Conservation (phyloP, 1,284 basidiomycete genomes). For the Stereum hirsutum region DNA sequence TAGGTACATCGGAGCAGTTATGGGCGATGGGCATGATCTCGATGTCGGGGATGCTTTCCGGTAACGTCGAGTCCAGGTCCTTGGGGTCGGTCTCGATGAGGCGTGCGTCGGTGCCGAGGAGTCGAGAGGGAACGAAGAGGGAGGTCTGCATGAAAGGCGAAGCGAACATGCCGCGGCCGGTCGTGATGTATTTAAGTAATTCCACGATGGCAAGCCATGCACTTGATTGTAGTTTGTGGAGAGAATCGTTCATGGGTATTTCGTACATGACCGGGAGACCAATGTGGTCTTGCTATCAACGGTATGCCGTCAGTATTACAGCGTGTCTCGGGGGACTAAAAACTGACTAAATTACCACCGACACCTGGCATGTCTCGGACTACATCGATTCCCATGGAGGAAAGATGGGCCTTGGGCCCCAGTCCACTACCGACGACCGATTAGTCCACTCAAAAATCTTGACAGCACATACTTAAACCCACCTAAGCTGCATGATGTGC, state of each 20-base stretch:
- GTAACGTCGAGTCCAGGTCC: constrained; percentile 12
- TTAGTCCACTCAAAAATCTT: too few species aligned
- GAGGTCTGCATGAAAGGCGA: constrained; percentile 18
- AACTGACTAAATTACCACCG: constrained; percentile 18
- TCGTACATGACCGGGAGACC: constrained; percentile 19
- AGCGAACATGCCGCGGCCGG: constrained; percentile 20
- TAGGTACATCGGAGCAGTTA: constrained; percentile 10
- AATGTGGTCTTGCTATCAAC: constrained; percentile 27
- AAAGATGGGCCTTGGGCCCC: too few species aligned
- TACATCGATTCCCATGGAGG: constrained; percentile 18
- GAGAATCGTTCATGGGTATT: constrained; percentile 19
- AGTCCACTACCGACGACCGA: too few species aligned
- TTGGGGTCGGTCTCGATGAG: constrained; percentile 2
- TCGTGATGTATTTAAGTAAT: constrained; percentile 19
- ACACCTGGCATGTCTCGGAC: constrained; percentile 25
- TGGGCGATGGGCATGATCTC: constrained; percentile 23
- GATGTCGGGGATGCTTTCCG: constrained; percentile 23
- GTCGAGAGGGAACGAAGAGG: constrained; percentile 15
- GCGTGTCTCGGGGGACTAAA: neutral
- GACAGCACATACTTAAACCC: too few species aligned
- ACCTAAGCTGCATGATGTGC: constrained; percentile 18
- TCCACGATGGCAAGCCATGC: constrained; percentile 16
- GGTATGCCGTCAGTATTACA: neutral
- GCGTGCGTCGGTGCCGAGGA: constrained; percentile 16
- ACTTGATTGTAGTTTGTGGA: constrained; percentile 12